These are phyloP conservation scores for Oryza punctata DNA, from an alignment of 176 grass and related monocot species.

Conservation along the genomic window DNA sequence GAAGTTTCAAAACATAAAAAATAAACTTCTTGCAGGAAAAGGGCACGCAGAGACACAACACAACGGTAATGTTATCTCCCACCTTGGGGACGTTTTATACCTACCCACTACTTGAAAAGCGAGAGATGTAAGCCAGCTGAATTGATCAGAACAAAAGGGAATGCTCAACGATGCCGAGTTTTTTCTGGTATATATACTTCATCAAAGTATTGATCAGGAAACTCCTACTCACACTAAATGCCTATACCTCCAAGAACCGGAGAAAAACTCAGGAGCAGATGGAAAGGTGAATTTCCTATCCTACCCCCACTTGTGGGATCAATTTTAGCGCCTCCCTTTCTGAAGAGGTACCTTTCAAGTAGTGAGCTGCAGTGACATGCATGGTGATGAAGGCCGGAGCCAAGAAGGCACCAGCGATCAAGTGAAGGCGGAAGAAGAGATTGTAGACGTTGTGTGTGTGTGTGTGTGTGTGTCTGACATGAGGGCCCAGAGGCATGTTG, in stretches of 20 bases:
- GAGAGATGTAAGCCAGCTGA: background rate
- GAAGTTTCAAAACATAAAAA: constrained; percentile 6
- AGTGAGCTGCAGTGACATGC: background rate
- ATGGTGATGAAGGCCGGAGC: no score
- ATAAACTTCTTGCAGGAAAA: background rate
- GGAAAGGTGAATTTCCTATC: background rate
- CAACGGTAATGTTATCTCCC: background rate
- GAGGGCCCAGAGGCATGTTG: no score
- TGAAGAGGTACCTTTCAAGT: background rate
- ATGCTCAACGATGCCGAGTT: no score
- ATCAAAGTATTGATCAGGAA: background rate
- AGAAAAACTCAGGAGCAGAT: background rate
- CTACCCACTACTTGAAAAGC: background rate
- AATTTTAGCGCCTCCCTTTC: background rate
- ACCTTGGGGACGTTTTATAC: background rate
- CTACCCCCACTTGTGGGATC: background rate
- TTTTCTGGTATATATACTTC: no score
- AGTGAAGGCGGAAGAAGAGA: no score
- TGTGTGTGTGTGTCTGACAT: no score
- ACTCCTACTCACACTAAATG: background rate
- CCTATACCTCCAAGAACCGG: background rate
- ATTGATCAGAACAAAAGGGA: background rate
- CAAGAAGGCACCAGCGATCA: no score
- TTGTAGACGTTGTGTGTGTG: no score
- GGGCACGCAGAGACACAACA: background rate